Evolutionary conservation across 2,329 filamentous ascomycete species (phyloP), one percentile per base, ranked within the genome.

Genomic region (Westerdykella sp.): DNA sequence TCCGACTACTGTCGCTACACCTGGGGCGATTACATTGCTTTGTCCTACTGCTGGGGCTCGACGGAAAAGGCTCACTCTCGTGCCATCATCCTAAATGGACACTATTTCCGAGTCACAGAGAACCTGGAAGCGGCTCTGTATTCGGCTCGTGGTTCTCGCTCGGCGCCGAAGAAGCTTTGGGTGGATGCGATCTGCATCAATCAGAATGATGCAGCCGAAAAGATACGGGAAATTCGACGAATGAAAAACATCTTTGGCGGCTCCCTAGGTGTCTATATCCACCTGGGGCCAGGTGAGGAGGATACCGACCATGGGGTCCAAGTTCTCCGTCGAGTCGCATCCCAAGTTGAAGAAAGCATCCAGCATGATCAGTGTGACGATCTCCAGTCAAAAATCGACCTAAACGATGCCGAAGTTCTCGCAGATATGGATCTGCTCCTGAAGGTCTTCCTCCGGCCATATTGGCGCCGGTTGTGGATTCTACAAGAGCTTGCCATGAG

Each of bases 401-500:
- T 16, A 12, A 37, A 5, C 12, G 35, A 32, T 14, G 14, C 11
- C 3, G 35, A 15, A 12, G 11, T n/a, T 12, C 16, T n/a, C 18
- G 13, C 11, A 5, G 16, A 16, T 11, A 37, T 37, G n/a, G 16
- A 16, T 18, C 13, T 16, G 13, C n/a, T 37, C 16, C 13, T 15
- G 13, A 15, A 15, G 35, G 10, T 44, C 2, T 14, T 40, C 2
- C 30, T 10, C 21, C 16, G 37, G 15, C 42, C 42, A 31, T 40
- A 44, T 18, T 44, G 37, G 37, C 28, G 39, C 13, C 31, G 42
- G 13, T 28, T 44, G 12, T 44, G 42, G 37, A 34, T 44, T n/a
- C 34, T 40, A 14, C 42, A 44, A 41, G 42, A 44, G 15, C 14
- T 44, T 11, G 42, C 42, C 14, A 44, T 44, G 42, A 37, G 37